Percentiles rank a stretch among this genome's conserved stretches.
Conservation (phyloP, 352 stramenopile species). For the Halophytophthora polymorphica region DNA sequence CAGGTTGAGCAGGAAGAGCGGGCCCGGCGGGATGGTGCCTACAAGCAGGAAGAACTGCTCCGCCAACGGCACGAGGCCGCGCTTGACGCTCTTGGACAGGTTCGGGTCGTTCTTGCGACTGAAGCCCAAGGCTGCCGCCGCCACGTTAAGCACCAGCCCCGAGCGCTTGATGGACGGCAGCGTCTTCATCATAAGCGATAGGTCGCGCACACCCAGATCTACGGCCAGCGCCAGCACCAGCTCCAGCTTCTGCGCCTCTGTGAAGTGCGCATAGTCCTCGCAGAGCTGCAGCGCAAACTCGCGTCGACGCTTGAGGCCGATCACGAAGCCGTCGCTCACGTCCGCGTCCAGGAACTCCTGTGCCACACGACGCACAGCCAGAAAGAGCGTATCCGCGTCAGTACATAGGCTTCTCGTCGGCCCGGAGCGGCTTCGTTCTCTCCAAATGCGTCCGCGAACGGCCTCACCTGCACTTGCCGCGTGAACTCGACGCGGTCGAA, state of each 20-base stretch:
- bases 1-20: conserved; percentile 71
- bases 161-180: conserved; percentile 73
- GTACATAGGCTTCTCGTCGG: neutral
- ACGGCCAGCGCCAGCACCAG: conserved; percentile 78
- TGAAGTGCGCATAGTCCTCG: conserved; percentile 75
- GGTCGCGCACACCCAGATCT: conserved; percentile 73
- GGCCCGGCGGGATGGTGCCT: conserved; percentile 61
- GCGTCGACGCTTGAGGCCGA: conserved; percentile 71
- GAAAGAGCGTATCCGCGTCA: neutral
- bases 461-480: conserved; percentile 47
- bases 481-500: conserved; percentile 68
- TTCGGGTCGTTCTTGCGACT: conserved; percentile 79
- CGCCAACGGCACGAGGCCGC: conserved; percentile 70
- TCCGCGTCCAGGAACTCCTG: conserved; percentile 63
- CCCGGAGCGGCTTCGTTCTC: neutral
- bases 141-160: conserved; percentile 79
- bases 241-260: conserved; percentile 69
- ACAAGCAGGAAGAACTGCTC: conserved; percentile 82
- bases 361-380: neutral
- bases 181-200: conserved; percentile 80
- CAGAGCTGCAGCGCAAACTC: conserved; percentile 78
- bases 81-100: conserved; percentile 85
- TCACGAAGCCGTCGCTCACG: conserved; percentile 79
- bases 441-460: neutral
- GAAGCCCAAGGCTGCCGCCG: conserved; percentile 72